phyloP scores from a whole-genome alignment of 176 grass and related monocot species.

The Musa itinerans region DNA sequence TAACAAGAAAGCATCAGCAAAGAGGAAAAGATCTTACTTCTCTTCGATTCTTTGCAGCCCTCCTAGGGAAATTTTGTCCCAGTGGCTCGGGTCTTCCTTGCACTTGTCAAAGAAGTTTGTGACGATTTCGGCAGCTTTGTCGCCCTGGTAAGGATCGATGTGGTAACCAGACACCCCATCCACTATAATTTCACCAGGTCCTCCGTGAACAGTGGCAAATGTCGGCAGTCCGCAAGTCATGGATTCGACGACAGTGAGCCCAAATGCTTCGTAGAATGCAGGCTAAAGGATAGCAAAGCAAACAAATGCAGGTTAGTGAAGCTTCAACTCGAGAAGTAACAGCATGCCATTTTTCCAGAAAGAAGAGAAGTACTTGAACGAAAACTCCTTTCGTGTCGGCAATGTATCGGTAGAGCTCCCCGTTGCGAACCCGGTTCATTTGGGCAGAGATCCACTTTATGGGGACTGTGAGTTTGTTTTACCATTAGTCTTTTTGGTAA shows the following conservation, averaged over 20 bases:
- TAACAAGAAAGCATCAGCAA: not conserved
- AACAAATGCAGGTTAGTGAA: not conserved
- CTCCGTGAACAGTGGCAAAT: conserved; percentile 79
- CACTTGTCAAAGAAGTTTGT: conserved; percentile 84
- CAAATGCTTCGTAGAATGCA: conserved; percentile 94
- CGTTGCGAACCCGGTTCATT: conserved; percentile 99
- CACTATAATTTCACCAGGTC: conserved; percentile 93
- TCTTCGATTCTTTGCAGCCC: conserved; percentile 88
- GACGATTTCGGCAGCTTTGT: conserved; percentile 66
- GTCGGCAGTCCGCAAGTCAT: conserved; percentile 95
- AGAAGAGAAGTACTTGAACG: conserved; percentile 51
- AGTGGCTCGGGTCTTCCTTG: conserved; percentile 49
- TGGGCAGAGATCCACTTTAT: conserved; percentile 75
- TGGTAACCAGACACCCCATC: conserved; percentile 86
- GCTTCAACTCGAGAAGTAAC: too few relatives aligned
- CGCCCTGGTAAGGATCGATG: conserved; percentile 92
- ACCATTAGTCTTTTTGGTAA: not conserved
- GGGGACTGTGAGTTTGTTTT: too few relatives aligned
- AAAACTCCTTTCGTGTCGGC: conserved; percentile 90
- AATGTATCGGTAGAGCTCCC: conserved; percentile 93
- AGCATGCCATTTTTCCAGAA: too few relatives aligned
- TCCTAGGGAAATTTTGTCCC: conserved; percentile 72
- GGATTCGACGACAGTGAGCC: conserved; percentile 89
- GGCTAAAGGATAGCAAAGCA: conserved; percentile 36
- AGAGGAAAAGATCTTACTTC: conserved; percentile 42